These are phyloP conservation scores for Alternaria rosae DNA, from an alignment of 2,329 filamentous ascomycete genomes.

Conservation along the genomic window DNA sequence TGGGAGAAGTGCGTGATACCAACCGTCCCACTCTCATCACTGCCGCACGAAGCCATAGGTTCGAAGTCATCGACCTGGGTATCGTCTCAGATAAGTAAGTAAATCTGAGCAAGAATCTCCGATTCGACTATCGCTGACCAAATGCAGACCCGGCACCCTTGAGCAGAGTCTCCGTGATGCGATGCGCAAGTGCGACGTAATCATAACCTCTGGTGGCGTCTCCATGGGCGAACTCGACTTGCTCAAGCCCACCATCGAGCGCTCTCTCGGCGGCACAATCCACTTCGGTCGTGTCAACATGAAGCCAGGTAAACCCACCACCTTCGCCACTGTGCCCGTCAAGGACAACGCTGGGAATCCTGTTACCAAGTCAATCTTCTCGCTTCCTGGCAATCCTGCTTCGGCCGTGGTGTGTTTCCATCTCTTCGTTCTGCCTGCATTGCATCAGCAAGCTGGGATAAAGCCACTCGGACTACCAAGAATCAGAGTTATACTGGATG, in stretches of 20 bases:
- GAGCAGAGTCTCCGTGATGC: conserved; percentile 80
- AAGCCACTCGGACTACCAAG: conserved; percentile 72
- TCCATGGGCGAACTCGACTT: conserved; percentile 98
- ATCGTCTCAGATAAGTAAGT: conserved; percentile 75
- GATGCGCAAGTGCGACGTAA: conserved; percentile 76
- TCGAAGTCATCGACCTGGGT: conserved; percentile 81
- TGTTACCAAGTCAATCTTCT: conserved; percentile 78
- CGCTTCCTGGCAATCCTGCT: conserved; percentile 91
- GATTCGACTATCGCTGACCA: not conserved
- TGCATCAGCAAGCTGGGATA: conserved; percentile 79
- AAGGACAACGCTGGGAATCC: conserved; percentile 63
- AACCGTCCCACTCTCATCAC: conserved; percentile 89
- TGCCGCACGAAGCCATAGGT: conserved; percentile 76
- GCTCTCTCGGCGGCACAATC: conserved; percentile 86
- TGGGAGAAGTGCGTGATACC: conserved; percentile 91
- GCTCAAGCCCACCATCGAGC: conserved; percentile 94
- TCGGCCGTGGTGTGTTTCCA: conserved; percentile 93
- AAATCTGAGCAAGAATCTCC: not conserved
- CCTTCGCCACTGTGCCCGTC: conserved; percentile 85
- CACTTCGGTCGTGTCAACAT: conserved; percentile 96
- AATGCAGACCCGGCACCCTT: conserved; percentile 67
- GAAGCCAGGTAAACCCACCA: conserved; percentile 98
- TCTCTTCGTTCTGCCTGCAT: conserved; percentile 86
- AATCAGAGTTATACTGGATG: conserved; percentile 73
- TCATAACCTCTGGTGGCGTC: conserved; percentile 92